Evolutionary conservation across 2,329 filamentous ascomycete species (phyloP), one percentile per base, ranked within the genome.

Genomic region (Colletotrichum sp.): DNA sequence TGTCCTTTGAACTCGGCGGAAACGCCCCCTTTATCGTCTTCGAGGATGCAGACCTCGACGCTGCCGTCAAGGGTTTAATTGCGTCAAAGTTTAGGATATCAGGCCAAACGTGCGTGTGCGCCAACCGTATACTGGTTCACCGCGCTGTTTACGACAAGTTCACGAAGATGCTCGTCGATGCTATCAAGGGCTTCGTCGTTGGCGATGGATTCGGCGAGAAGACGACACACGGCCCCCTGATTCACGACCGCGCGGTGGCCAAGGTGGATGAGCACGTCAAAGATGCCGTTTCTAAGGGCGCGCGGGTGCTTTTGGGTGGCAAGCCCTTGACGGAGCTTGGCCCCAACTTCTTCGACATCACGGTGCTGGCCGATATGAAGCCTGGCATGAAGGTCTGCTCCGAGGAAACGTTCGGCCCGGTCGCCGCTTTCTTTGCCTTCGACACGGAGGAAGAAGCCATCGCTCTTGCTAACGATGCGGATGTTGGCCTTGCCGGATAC

Each of bases 161-260:
- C 81, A 83, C 95, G 62, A 84, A 87, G 32, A 84, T 85, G 15
- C 94, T 95, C 85, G 86, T 90, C 48, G 86, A 90, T 71, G 86
- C 94, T 66, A 87, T 89, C 76, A 86, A 87, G 34, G 89, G 90
- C 56, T 93, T 90, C 78, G 90, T 92, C 60, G 88, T 95, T 16
- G 94, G 94, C 68, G 91, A 95, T 80, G 94, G 93, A 0, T 95
- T 95, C 82, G 88, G 89, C 8, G 90, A 93, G 78, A 87, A 86
- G 43, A 95, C 93, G 1, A 94, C 93, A 85, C 94, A 95, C 80
- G 94, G 94, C 0, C 94, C 94, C 0, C 93, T 95, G 80, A 91
- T 95, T 58, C 93, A 76, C 93, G 9, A 93, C 92, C 82, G 84
- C 87, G 16, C 94, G 95, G 81, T 94, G 93, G 93, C 95, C 66